Conservation (phyloP, 495 filamentous ascomycete species). For the Talaromyces adpressus region DNA sequence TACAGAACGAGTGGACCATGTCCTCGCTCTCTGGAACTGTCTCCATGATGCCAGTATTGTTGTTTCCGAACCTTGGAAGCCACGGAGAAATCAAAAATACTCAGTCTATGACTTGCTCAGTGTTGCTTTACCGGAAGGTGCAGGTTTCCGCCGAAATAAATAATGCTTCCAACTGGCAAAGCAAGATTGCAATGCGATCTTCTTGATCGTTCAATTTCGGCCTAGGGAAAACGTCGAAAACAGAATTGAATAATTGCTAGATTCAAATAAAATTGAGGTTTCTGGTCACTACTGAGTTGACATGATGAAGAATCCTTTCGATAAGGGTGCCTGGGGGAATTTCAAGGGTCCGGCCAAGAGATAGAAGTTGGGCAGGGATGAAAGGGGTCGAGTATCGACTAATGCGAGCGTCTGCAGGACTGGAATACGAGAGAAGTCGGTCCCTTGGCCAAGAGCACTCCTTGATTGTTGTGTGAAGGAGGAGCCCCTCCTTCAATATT, state of each 20-base stretch:
- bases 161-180: background rate
- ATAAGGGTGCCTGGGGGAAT: background rate
- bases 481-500: background rate
- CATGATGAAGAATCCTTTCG: background rate
- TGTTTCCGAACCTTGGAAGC: background rate
- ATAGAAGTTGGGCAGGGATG: background rate
- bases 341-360: background rate
- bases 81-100: background rate
- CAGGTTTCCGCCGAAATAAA: background rate
- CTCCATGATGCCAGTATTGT: slow-evolving; percentile 29
- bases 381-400: background rate
- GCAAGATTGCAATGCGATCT: background rate
- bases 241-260: slow-evolving; percentile 5
- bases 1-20: slow-evolving; percentile 58
- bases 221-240: slow-evolving; percentile 1
- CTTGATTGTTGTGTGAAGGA: background rate
- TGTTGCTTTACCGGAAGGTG: slow-evolving; percentile 5
- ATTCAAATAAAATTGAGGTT: background rate
- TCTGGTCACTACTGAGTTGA: background rate
- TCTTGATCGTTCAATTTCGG: background rate
- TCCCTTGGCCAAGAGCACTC: background rate
- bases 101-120: slow-evolving; percentile 3
- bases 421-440: background rate
- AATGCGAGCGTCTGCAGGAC: background rate
- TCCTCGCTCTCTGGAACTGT: slow-evolving; percentile 42